A percentile compares a stretch with the other conserved stretches of the same genome.
Conservation (phyloP, 1,284 basidiomycete genomes). For the Chondrostereum purpureum region DNA sequence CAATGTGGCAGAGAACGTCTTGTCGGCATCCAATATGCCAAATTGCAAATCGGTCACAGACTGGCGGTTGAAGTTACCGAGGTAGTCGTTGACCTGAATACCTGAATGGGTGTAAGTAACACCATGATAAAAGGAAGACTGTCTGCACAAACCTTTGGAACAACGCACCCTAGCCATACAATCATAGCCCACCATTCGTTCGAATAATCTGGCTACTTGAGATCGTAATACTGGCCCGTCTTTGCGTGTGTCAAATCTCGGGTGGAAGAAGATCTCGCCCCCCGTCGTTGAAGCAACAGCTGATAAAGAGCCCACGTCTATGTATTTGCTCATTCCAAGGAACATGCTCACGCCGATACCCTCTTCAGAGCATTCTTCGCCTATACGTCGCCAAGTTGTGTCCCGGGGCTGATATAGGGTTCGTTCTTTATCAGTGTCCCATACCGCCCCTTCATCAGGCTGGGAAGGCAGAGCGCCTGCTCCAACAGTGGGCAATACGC, state of each 20-base stretch:
- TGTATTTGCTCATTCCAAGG: conserved; percentile 76
- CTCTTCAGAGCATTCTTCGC: conserved; percentile 82
- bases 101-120: conserved; percentile 34
- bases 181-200: conserved; percentile 76
- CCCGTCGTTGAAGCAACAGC: conserved; percentile 73
- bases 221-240: conserved; percentile 66
- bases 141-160: conserved; percentile 66
- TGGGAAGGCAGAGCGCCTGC: conserved; percentile 57
- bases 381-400: conserved; percentile 75
- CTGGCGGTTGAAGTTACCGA: conserved; percentile 80
- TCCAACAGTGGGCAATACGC: conserved; percentile 74
- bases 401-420: conserved; percentile 73
- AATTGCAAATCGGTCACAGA: conserved; percentile 76
- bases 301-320: conserved; percentile 86
- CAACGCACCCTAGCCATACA: conserved; percentile 81
- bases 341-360: conserved; percentile 92
- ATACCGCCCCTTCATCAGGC: conserved; percentile 65
- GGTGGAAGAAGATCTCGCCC: conserved; percentile 93
- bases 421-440: conserved; percentile 88
- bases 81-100: conserved; percentile 65
- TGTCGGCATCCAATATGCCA: conserved; percentile 71
- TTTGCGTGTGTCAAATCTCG: conserved; percentile 72
- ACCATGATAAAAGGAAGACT: conserved; percentile 12
- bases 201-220: conserved; percentile 69
- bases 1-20: conserved; percentile 58